A percentile compares a stretch with the other conserved stretches of the same genome.
phyloP scores from a whole-genome alignment of 768 basidiomycete species.

The Suillus alpinus region DNA sequence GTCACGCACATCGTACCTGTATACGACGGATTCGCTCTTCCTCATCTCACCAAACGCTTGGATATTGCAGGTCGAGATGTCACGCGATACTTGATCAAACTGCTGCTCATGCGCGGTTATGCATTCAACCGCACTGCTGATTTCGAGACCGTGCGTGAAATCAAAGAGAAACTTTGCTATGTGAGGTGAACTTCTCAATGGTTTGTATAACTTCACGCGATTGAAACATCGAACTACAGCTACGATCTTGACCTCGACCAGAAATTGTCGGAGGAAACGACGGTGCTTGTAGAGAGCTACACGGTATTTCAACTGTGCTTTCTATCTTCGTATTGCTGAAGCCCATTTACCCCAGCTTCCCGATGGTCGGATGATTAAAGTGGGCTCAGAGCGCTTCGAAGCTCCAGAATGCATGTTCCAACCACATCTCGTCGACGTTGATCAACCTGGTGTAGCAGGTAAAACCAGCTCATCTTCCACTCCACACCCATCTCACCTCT shows the following conservation, averaged over 20 bases:
- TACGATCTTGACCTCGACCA: constrained; percentile 98
- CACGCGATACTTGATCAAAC: constrained; percentile 97
- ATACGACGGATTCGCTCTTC: constrained; percentile 94
- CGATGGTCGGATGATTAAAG: constrained; percentile 94
- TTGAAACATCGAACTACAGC: constrained; percentile 37
- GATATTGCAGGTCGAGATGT: constrained; percentile 99
- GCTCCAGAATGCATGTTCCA: constrained; percentile 99
- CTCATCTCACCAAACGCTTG: constrained; percentile 89
- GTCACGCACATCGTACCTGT: constrained; percentile 99
- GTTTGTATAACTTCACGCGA: not conserved
- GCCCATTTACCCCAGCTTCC: constrained; percentile 57
- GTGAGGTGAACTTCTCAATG: constrained; percentile 59
- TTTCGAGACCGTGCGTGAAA: constrained; percentile 97
- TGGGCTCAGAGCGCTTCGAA: constrained; percentile 97
- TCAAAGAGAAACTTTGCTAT: constrained; percentile 99
- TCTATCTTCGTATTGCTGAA: constrained; percentile 6
- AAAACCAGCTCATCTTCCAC: constrained; percentile 14
- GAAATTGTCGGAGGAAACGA: constrained; percentile 91
- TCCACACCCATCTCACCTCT: not conserved
- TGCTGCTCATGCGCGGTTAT: constrained; percentile 99
- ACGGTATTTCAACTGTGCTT: constrained; percentile 53
- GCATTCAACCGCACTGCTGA: constrained; percentile 99
- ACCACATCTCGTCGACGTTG: constrained; percentile 94
- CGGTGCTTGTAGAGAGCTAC: constrained; percentile 93
- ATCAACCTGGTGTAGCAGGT: constrained; percentile 96